Percentiles rank a stretch among this genome's conserved stretches.
Conservation (phyloP, 2,329 filamentous ascomycete species). For the Raffaelea ambrosiae region DNA sequence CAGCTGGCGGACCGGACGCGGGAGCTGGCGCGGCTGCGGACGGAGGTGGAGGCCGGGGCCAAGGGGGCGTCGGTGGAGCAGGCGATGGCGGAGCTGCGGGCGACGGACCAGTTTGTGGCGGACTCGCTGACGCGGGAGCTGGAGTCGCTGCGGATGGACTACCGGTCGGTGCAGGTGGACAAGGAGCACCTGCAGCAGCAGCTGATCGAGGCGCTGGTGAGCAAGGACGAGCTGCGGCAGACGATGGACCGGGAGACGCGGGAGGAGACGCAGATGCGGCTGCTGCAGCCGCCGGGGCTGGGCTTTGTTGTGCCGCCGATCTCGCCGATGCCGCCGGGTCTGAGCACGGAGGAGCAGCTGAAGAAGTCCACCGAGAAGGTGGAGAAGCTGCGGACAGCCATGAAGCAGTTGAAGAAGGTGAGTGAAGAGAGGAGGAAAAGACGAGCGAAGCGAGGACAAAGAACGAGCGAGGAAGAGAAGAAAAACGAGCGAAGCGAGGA, state of each 20-base stretch:
- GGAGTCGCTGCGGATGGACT: constrained; percentile 43
- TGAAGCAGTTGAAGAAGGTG: constrained; percentile 52
- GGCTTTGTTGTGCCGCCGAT: constrained; percentile 14
- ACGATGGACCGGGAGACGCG: constrained; percentile 25
- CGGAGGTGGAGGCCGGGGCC: constrained; percentile 45
- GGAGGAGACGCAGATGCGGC: no score
- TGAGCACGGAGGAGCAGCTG: constrained; percentile 19
- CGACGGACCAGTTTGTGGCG: constrained; percentile 49
- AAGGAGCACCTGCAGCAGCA: constrained; percentile 50
- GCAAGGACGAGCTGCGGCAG: constrained; percentile 52
- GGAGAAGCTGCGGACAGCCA: constrained; percentile 46
- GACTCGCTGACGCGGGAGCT: constrained; percentile 51
- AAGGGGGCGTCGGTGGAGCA: constrained; percentile 40
- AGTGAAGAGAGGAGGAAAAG: constrained; percentile 28
- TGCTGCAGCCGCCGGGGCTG: no score
- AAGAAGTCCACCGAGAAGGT: constrained; percentile 43
- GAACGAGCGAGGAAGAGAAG: not conserved
- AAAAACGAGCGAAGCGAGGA: not conserved
- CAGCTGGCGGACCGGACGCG: constrained; percentile 46
- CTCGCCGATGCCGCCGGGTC: constrained; percentile 1
- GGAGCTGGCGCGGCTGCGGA: constrained; percentile 41
- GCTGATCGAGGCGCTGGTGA: constrained; percentile 49
- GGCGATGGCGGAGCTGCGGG: constrained; percentile 50
- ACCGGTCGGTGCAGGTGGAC: constrained; percentile 39
- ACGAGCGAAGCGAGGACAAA: not conserved